Conservation (phyloP, 2,329 filamentous ascomycete species). For the Cladosporium sp. region DNA sequence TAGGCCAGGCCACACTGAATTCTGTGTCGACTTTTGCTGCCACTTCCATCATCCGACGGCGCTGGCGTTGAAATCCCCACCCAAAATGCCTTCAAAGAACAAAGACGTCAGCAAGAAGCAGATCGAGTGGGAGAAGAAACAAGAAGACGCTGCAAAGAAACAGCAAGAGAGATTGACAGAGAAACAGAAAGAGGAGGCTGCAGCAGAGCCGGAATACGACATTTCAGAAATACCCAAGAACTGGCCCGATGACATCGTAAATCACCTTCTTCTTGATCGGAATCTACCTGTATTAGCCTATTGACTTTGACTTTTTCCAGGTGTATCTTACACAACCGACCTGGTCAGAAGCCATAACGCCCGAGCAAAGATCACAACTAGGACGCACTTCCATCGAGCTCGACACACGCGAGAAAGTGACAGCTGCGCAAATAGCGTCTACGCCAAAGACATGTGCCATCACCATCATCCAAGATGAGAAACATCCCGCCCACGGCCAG, state of each 20-base stretch:
- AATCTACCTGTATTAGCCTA: too few relatives aligned
- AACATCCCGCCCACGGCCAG: constrained; percentile 47
- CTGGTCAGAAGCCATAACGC: constrained; percentile 25
- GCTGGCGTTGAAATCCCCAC: neutral
- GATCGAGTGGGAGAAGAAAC: constrained; percentile 10
- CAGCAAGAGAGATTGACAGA: neutral
- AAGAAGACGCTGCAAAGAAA: constrained; percentile 10
- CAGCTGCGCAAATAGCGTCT: constrained; percentile 17
- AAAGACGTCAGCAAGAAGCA: constrained; percentile 15
- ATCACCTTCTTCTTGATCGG: too few relatives aligned
- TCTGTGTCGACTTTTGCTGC: neutral
- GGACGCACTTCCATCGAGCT: constrained; percentile 23
- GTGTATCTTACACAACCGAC: constrained; percentile 30
- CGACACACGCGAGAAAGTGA: constrained; percentile 22
- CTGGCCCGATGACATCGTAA: constrained; percentile 16
- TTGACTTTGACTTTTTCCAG: too few relatives aligned
- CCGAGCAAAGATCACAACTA: constrained; percentile 23
- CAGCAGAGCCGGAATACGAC: neutral
- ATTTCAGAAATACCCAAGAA: neutral
- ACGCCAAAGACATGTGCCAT: constrained; percentile 40
- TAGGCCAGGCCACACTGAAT: neutral
- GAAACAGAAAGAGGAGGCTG: neutral
- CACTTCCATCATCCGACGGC: too few relatives aligned
- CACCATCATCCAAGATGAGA: constrained; percentile 33
- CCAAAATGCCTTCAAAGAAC: constrained; percentile 7